Conservation (phyloP, 192 early-diverging fungal species). For the Podila minutissima region DNA sequence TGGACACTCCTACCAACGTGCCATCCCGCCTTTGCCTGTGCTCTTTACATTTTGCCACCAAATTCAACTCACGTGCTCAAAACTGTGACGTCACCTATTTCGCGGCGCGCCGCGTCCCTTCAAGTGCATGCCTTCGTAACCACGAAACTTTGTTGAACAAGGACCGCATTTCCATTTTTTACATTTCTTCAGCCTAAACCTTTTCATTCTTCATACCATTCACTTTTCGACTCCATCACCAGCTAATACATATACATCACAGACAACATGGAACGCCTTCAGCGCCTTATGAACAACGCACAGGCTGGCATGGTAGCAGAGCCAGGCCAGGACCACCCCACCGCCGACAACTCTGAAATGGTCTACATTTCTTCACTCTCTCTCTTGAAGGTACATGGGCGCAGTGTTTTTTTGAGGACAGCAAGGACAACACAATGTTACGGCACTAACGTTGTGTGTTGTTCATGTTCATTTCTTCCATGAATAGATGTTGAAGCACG, state of each 20-base stretch:
- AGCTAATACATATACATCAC: conserved; percentile 4
- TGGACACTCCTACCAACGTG: no score
- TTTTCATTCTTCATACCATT: background rate
- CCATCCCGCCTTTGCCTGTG: no score
- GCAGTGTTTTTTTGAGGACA: background rate
- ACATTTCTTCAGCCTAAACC: background rate
- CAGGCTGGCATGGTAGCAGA: conserved; percentile 63
- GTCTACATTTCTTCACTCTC: conserved; percentile 99
- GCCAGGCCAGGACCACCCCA: conserved; percentile 85
- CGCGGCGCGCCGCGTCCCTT: no score
- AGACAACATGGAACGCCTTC: conserved; percentile 65
- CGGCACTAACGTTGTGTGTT: background rate
- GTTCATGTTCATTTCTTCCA: background rate
- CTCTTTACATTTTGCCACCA: no score
- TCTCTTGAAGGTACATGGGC: conserved; percentile 81
- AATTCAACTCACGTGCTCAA: no score
- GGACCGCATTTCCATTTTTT: background rate
- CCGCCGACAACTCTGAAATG: conserved; percentile 98
- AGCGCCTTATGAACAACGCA: conserved; percentile 64
- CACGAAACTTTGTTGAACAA: no score
- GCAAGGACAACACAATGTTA: background rate
- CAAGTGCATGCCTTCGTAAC: no score
- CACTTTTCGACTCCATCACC: background rate
- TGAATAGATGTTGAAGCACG: conserved; percentile 88
- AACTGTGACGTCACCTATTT: no score